A percentile compares a stretch with the other conserved stretches of the same genome.
phyloP scores from a whole-genome alignment of 1,139 yeast genomes.

The Kodamaea fungicola region DNA sequence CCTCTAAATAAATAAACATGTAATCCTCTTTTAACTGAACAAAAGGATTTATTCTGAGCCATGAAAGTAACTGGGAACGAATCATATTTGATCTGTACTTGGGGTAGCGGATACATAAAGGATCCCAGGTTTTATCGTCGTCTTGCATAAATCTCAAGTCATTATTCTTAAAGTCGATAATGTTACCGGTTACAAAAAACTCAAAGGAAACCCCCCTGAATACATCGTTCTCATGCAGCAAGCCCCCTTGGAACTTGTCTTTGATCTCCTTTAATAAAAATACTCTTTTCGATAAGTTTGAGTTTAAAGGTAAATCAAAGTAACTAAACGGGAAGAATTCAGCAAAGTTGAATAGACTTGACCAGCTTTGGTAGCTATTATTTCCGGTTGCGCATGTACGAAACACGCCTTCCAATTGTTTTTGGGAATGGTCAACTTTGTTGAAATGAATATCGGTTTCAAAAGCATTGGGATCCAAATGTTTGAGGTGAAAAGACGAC shows the following conservation, averaged over 20 bases:
- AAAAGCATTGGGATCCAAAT: conserved; percentile 5
- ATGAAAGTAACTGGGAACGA: conserved; percentile 32
- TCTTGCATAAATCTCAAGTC: conserved; percentile 33
- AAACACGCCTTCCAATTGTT: conserved; percentile 16
- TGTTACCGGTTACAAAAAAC: conserved; percentile 19
- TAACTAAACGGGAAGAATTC: conserved; percentile 7
- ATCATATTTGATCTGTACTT: conserved; percentile 14
- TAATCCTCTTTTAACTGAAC: conserved; percentile 27
- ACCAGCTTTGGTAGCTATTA: conserved; percentile 3
- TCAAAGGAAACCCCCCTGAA: conserved; percentile 12
- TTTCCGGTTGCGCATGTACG: background rate
- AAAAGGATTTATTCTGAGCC: conserved; percentile 41
- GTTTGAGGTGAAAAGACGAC: conserved; percentile 14
- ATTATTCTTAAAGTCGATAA: conserved; percentile 33
- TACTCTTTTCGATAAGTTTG: conserved; percentile 6
- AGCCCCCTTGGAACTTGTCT: conserved; percentile 1
- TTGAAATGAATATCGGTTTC: conserved; percentile 18
- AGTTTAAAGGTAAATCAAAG: conserved; percentile 7
- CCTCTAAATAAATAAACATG: conserved; percentile 10
- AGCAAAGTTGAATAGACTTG: conserved; percentile 5
- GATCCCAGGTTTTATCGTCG: conserved; percentile 5
- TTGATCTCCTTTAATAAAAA: conserved; percentile 4
- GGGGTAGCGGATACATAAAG: conserved; percentile 10
- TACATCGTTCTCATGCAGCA: background rate
- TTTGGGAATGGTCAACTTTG: conserved; percentile 18